Evolutionary conservation across 179 eudicot genomes (phyloP).

Genomic region (Monotropa hypopitys): DNA sequence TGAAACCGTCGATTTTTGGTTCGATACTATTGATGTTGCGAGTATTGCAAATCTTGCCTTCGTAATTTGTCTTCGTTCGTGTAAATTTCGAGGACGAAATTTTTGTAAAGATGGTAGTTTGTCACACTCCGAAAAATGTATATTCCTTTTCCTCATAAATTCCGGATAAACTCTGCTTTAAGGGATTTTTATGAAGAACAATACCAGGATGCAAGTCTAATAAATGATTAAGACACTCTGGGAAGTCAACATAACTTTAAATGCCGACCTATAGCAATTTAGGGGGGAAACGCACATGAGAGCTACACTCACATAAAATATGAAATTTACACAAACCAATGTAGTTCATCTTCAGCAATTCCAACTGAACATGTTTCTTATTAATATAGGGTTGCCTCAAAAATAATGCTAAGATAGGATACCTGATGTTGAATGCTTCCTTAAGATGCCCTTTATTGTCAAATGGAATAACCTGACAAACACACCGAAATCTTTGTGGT

Average conservation of each 20-base stretch:
- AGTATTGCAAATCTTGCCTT: no score
- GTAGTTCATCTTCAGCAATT: neutral
- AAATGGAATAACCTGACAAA: constrained; percentile 77
- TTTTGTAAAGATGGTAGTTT: no score
- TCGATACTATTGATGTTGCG: no score
- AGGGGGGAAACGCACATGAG: neutral
- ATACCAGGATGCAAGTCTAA: neutral
- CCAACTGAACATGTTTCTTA: neutral
- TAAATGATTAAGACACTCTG: neutral
- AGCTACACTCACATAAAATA: neutral
- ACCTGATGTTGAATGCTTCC: constrained; percentile 98
- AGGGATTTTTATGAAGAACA: neutral
- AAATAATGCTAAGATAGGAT: constrained; percentile 6
- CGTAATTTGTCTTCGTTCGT: no score
- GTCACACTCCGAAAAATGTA: no score
- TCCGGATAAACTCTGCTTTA: neutral
- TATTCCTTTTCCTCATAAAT: no score
- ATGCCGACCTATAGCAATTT: neutral
- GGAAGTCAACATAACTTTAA: neutral
- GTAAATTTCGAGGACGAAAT: no score
- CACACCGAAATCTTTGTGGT: neutral
- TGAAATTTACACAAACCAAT: neutral
- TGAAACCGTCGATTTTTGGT: no score
- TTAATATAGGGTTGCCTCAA: neutral
- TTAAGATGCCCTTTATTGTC: constrained; percentile 91